These are phyloP conservation scores for Asterochloris erici DNA, from an alignment of 139 green algal genomes.

Conservation along the genomic window DNA sequence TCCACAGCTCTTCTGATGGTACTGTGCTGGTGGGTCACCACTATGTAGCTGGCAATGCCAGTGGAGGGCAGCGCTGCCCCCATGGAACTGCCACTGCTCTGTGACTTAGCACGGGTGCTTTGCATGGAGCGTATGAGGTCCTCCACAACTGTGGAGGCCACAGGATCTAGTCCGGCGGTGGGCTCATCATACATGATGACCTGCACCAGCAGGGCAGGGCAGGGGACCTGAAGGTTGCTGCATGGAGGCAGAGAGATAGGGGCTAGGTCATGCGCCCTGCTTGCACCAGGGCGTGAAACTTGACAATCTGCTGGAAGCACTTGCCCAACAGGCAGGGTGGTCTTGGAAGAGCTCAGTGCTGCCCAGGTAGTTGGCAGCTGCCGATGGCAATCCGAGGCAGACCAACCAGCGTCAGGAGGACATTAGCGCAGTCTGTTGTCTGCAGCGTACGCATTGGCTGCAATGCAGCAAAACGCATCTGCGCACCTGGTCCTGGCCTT, in stretches of 20 bases:
- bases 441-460: background rate
- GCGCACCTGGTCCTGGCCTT: constrained; percentile 45
- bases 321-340: too few species aligned
- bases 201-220: constrained; percentile 39
- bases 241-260: too few species aligned
- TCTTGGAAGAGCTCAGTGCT: too few species aligned
- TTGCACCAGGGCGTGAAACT: too few species aligned
- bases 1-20: constrained; percentile 95
- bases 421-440: background rate
- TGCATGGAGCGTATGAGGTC: constrained; percentile 93
- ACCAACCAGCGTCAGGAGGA: too few species aligned
- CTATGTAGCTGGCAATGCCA: constrained; percentile 91
- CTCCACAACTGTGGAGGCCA: constrained; percentile 96
- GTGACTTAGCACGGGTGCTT: constrained; percentile 12
- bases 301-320: too few species aligned
- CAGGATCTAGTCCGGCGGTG: constrained; percentile 95
- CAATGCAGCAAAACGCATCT: background rate
- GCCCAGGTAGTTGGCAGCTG: background rate
- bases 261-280: too few species aligned
- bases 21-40: constrained; percentile 98
- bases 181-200: constrained; percentile 99
- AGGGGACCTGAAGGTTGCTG: too few species aligned
- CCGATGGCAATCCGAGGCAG: background rate
- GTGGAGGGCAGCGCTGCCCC: background rate
- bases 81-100: background rate